Evolutionary conservation across 352 stramenopile species (phyloP).

Genomic region (Phytopythium mirpurense): DNA sequence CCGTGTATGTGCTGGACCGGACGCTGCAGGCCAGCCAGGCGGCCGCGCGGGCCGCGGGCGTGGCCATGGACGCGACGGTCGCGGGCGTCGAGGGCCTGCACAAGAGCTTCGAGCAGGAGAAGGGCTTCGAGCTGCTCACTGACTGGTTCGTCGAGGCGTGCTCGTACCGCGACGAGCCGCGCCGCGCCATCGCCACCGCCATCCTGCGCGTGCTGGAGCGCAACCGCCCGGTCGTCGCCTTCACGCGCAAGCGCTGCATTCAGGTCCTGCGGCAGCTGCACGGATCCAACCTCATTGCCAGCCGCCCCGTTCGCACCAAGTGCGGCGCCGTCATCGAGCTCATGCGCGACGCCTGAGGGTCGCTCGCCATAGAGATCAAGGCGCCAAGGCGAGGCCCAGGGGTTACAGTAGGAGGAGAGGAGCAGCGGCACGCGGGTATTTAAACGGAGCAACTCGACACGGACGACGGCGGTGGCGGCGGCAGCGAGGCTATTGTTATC

Average conservation of each 20-base stretch:
- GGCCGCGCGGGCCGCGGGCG: slow-evolving; percentile 2
- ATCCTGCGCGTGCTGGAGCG: slow-evolving; percentile 49
- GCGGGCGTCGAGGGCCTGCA: slow-evolving; percentile 18
- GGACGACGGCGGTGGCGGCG: too few species aligned
- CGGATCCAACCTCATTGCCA: slow-evolving; percentile 2
- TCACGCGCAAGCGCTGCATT: slow-evolving; percentile 44
- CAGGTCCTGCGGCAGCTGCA: neutral
- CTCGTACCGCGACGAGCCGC: slow-evolving; percentile 42
- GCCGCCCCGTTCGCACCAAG: neutral
- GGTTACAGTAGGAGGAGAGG: too few species aligned
- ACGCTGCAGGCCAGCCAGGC: slow-evolving; percentile 24
- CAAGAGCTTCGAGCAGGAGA: slow-evolving; percentile 43
- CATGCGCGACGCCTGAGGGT: neutral
- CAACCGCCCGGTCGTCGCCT: slow-evolving; percentile 39
- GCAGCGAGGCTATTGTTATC: too few species aligned
- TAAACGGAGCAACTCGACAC: too few species aligned
- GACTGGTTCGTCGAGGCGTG: slow-evolving; percentile 51
- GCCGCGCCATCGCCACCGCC: slow-evolving; percentile 34
- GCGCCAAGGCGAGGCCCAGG: neutral
- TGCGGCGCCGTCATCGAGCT: slow-evolving; percentile 4
- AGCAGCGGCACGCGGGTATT: neutral
- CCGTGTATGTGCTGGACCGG: slow-evolving; percentile 51
- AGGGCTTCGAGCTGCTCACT: slow-evolving; percentile 50
- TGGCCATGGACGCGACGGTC: neutral
- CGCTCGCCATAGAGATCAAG: too few species aligned